Conservation (phyloP, 305 asterid species). For the Fraxinus ornus region DNA sequence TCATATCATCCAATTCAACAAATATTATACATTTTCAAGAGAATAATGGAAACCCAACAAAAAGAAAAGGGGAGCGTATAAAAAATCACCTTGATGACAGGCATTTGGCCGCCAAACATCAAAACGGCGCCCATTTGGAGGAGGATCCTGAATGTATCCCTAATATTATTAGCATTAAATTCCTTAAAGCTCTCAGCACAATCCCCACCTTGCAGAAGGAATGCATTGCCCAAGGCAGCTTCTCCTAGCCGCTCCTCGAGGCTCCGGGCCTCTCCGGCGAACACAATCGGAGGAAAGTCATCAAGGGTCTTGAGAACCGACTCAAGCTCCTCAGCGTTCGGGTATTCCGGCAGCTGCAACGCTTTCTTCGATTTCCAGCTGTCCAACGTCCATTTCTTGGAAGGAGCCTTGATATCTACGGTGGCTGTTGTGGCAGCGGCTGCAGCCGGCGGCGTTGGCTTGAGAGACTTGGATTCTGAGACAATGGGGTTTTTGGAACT, state of each 20-base stretch:
- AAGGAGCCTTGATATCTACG: conserved; percentile 18
- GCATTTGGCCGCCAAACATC: conserved; percentile 84
- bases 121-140: conserved; percentile 86
- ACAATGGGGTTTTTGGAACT: conserved; percentile 43
- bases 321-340: conserved; percentile 48
- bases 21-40: conserved; percentile 5
- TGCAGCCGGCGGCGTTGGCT: conserved; percentile 37
- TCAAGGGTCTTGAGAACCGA: conserved; percentile 58
- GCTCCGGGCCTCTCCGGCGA: conserved; percentile 74
- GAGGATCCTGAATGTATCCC: conserved; percentile 75
- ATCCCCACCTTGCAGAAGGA: conserved; percentile 78
- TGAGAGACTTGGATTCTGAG: conserved; percentile 26
- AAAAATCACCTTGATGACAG: conserved; percentile 62
- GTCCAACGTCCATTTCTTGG: conserved; percentile 50
- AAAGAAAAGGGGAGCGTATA: not conserved
- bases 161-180: conserved; percentile 67
- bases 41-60: not conserved
- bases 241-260: conserved; percentile 67
- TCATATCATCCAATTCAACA: not conserved
- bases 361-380: conserved; percentile 76
- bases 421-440: conserved; percentile 32
- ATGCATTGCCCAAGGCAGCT: conserved; percentile 73
- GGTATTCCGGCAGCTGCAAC: conserved; percentile 70
- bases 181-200: conserved; percentile 89
- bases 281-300: conserved; percentile 71